These are phyloP conservation scores for Mortierella sp. DNA, from an alignment of 371 early-diverging fungal species.

Conservation along the genomic window DNA sequence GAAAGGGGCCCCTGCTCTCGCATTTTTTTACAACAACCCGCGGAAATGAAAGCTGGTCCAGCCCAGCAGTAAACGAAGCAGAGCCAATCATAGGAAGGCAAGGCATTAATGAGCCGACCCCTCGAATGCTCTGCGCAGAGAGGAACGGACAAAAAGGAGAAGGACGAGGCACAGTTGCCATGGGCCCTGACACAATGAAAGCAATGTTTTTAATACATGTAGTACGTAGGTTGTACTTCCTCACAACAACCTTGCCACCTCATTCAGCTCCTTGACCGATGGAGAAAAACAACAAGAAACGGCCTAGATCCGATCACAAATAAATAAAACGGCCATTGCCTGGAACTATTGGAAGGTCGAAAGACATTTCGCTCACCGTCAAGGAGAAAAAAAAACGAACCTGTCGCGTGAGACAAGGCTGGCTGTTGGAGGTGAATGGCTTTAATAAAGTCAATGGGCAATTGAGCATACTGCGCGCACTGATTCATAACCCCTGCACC, in stretches of 20 bases:
- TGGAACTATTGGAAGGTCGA: no score
- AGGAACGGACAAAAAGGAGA: no score
- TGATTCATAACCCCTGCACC: no score
- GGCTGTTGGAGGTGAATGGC: neutral
- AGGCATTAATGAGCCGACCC: no score
- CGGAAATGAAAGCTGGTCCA: constrained; percentile 6
- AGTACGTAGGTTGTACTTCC: neutral
- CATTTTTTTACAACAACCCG: neutral
- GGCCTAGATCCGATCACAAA: neutral
- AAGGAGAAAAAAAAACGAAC: neutral
- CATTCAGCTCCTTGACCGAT: neutral
- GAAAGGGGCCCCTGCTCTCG: constrained; percentile 6
- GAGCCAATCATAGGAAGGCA: no score
- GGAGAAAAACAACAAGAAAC: neutral
- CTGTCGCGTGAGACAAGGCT: neutral
- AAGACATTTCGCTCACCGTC: neutral
- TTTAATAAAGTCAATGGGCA: neutral
- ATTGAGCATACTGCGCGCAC: no score
- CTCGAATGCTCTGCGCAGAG: no score
- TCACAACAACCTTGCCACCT: neutral
- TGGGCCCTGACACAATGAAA: neutral
- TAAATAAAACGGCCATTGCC: neutral
- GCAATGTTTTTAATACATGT: neutral
- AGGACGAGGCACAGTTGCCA: neutral
- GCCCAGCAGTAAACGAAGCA: neutral